Conservation (phyloP, 768 basidiomycete genomes). For the Austroboletus festivus region DNA sequence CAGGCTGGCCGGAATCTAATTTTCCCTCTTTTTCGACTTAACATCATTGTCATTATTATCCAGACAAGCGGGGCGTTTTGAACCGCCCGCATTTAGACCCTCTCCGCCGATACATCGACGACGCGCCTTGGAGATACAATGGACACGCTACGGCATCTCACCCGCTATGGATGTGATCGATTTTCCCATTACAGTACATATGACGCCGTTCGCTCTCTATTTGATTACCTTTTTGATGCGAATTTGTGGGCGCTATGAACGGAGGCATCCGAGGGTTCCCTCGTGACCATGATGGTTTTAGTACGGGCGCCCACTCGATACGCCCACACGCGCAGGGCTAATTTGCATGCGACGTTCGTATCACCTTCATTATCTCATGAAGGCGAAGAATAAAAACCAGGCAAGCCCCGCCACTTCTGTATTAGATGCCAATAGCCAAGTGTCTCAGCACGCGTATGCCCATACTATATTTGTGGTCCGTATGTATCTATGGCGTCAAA, state of each 20-base stretch:
- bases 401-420: too few species aligned
- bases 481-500: background rate
- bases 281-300: background rate
- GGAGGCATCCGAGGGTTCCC: background rate
- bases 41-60: background rate
- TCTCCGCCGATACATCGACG: background rate
- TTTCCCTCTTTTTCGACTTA: background rate
- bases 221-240: too few species aligned
- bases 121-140: background rate
- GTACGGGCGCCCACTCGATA: background rate
- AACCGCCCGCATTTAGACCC: too few species aligned
- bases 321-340: background rate
- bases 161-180: too few species aligned
- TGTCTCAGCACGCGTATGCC: too few species aligned
- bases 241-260: background rate
- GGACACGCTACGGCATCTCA: too few species aligned
- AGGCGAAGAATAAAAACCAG: background rate
- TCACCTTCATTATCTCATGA: background rate
- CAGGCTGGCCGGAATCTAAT: background rate
- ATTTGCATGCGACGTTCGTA: background rate
- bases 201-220: too few species aligned
- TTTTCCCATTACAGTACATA: too few species aligned
- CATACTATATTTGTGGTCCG: background rate
- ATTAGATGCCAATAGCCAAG: too few species aligned
- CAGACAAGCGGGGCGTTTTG: background rate